phyloP scores from a whole-genome alignment of 2,329 filamentous ascomycete genomes.

The Fusarium multiceps region DNA sequence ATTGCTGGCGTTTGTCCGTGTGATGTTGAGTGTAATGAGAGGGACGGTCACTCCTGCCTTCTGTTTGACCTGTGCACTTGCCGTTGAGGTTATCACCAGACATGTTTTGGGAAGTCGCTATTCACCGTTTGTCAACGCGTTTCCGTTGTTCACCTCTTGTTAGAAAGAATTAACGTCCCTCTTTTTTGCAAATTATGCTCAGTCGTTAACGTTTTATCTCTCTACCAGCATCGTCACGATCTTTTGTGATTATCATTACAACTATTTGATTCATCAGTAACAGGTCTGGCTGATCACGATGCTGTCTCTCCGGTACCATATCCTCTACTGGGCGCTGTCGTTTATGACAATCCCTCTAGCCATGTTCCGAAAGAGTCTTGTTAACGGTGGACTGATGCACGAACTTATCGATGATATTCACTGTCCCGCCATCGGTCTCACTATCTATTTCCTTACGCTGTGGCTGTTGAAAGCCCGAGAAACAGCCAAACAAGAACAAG shows the following conservation, averaged over 20 bases:
- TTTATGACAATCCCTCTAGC: conserved; percentile 12
- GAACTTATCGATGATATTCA: background rate
- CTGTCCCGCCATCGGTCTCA: conserved; percentile 7
- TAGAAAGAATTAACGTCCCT: background rate
- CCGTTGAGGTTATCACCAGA: conserved; percentile 2
- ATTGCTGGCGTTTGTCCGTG: background rate
- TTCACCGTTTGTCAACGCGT: background rate
- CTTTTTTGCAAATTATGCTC: background rate
- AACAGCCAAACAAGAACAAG: background rate
- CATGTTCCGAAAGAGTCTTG: conserved; percentile 6
- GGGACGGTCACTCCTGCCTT: background rate
- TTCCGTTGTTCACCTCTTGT: background rate
- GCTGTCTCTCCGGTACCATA: conserved; percentile 33
- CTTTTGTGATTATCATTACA: background rate
- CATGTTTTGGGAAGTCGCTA: conserved; percentile 8
- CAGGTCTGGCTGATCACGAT: conserved; percentile 7
- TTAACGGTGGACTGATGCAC: background rate
- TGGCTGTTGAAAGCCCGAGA: background rate
- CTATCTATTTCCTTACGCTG: conserved; percentile 7
- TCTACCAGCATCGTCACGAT: background rate
- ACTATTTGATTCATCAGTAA: background rate
- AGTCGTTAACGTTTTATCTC: background rate
- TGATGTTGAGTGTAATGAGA: background rate
- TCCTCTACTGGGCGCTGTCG: conserved; percentile 36
- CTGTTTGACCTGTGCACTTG: background rate